Evolutionary conservation across 2,329 filamentous ascomycete genomes (phyloP).

Genomic region (Colletotrichum sidae): DNA sequence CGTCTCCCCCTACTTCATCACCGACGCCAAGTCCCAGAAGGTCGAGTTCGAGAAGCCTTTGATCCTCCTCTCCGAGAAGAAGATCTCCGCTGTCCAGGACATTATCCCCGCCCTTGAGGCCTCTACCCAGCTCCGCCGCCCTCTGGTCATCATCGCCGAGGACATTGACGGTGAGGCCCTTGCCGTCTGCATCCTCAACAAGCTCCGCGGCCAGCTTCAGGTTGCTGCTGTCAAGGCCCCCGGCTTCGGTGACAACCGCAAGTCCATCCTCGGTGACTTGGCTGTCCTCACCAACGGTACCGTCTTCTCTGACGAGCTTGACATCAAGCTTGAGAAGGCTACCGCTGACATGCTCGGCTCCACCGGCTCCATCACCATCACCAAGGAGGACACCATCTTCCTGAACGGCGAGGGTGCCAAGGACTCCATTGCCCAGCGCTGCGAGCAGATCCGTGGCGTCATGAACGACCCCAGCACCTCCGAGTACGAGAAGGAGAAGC

Average conservation of each 20-base stretch:
- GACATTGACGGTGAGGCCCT: slow-evolving; percentile 99
- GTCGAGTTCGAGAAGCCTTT: slow-evolving; percentile 99
- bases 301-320: slow-evolving; percentile 98
- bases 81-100: slow-evolving; percentile 99
- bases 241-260: slow-evolving; percentile 99
- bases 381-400: slow-evolving; percentile 99
- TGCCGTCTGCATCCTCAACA: slow-evolving; percentile 99
- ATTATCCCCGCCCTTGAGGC: slow-evolving; percentile 98
- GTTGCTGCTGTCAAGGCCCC: slow-evolving; percentile 98
- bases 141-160: slow-evolving; percentile 98
- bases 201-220: slow-evolving; percentile 99
- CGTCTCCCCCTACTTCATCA: slow-evolving; percentile 99
- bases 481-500: slow-evolving; percentile 99
- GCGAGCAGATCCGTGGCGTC: slow-evolving; percentile 98
- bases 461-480: slow-evolving; percentile 94
- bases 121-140: slow-evolving; percentile 93
- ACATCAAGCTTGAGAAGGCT: slow-evolving; percentile 99
- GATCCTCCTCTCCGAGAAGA: slow-evolving; percentile 99
- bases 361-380: slow-evolving; percentile 98
- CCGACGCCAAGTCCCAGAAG: slow-evolving; percentile 98
- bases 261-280: slow-evolving; percentile 98
- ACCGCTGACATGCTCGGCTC: slow-evolving; percentile 96
- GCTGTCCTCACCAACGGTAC: slow-evolving; percentile 95
- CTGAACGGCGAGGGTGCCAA: slow-evolving; percentile 97
- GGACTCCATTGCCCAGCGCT: slow-evolving; percentile 92